phyloP scores from a whole-genome alignment of 306 rosid genomes.

The Urtica urens region DNA sequence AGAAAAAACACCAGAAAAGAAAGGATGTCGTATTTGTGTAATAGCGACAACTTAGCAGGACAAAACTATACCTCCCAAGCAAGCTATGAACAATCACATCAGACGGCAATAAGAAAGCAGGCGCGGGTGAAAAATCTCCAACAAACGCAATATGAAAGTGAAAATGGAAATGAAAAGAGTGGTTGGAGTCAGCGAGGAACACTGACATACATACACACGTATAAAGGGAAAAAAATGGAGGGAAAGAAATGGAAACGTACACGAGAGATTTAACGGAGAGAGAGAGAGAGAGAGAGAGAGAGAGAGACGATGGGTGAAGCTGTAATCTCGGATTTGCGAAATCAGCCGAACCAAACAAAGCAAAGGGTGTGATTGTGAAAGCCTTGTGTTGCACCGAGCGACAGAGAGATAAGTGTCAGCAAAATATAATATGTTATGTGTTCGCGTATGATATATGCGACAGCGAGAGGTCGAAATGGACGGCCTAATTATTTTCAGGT shows the following conservation, averaged over 20 bases:
- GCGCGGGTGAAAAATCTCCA: not conserved
- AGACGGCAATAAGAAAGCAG: not conserved
- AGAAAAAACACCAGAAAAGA: not conserved
- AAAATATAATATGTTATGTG: not conserved
- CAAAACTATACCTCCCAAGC: not conserved
- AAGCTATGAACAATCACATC: constrained; percentile 1
- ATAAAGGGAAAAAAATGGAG: not conserved
- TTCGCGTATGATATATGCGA: not conserved
- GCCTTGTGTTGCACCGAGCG: not conserved
- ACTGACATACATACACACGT: constrained; percentile 1
- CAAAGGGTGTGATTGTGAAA: constrained; percentile 6
- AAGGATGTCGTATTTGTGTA: constrained; percentile 1
- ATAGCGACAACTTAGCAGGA: not conserved
- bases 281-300: constrained; percentile 3
- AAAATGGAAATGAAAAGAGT: not conserved
- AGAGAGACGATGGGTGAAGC: constrained; percentile 42
- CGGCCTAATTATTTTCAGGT: constrained; percentile 3
- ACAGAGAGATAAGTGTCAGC: not conserved
- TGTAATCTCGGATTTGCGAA: constrained; percentile 41
- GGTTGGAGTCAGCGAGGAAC: not conserved
- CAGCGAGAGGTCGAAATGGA: constrained; percentile 4
- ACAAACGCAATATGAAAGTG: not conserved
- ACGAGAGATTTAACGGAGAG: constrained; percentile 10
- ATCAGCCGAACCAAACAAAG: constrained; percentile 36
- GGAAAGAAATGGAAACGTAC: constrained; percentile 15